Evolutionary conservation across 1,139 yeast species (phyloP), one percentile per base, ranked within the genome.

Genomic region (Arxiozyma heterogenica): DNA sequence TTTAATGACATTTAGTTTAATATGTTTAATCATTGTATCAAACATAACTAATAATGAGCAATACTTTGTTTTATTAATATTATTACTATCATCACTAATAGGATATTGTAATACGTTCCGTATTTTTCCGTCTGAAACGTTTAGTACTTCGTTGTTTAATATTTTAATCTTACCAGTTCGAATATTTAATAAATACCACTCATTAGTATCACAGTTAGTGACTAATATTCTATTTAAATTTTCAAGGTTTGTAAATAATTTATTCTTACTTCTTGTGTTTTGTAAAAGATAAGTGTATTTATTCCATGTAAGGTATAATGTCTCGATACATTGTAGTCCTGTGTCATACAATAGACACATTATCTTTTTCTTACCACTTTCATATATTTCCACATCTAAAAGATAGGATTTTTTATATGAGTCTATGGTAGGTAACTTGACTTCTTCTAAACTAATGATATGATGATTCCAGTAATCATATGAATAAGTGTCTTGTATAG

Each of bases 141-240:
- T 18, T 17, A 51, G 20, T 3, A 6, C 18, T 3, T 47, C 44
- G 7, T 44, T 8, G 6, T 41, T 15, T 22, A 66, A 52, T 3
- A 59, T 34, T 45, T 63, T 47, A 0, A 56, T 51, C 52, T 61
- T 65, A 11, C 69, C 68, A 52, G 62, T 64, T 11, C 56, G 58
- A 30, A 65, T 49, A 51, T 64, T 66, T 21, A 64, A 51, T 50
- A 65, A 62, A 47, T 64, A 62, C 63, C 68, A 62, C 25, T 61
- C 61, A 7, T 57, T 53, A 17, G 58, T 54, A 25, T 59, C 58
- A 17, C 56, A 49, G 46, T 61, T 64, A 7, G 59, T 49, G 12
- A 66, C 57, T 5, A 66, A 56, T 60, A 66, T 58, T 44, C 70
- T 53, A 43, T 64, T 64, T 18, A 66, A 53, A 27, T 57, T 61